These are phyloP conservation scores for Solanum lycopersicoides DNA, from an alignment of 257 asterid species.

Conservation along the genomic window DNA sequence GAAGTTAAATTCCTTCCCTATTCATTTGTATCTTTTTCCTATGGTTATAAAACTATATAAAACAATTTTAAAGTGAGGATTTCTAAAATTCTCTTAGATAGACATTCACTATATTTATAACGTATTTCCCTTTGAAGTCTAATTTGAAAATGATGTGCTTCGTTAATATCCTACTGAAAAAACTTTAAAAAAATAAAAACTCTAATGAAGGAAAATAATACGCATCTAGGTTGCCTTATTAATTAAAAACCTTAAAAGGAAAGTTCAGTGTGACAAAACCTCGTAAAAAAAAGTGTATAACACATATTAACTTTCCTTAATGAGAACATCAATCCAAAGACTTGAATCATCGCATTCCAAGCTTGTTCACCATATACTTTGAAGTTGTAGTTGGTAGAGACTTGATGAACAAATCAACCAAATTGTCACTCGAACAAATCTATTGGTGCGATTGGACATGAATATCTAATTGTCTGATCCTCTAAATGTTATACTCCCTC, in stretches of 20 bases:
- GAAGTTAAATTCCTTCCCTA: too few relatives aligned
- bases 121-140: rapidly evolving
- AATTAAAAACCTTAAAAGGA: background rate
- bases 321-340: background rate
- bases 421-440: background rate
- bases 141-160: background rate
- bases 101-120: background rate
- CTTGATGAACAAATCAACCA: rapidly evolving
- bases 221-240: background rate
- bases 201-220: background rate
- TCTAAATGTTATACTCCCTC: too few relatives aligned
- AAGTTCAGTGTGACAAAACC: rapidly evolving
- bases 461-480: too few relatives aligned
- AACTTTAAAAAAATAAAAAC: background rate
- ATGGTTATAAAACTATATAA: too few relatives aligned
- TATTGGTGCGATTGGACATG: too few relatives aligned
- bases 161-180: background rate
- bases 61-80: background rate
- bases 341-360: background rate
- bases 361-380: background rate
- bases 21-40: too few relatives aligned
- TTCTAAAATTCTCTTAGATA: too few relatives aligned
- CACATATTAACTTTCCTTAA: background rate
- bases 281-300: background rate
- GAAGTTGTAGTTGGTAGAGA: background rate